phyloP scores from a whole-genome alignment of 495 filamentous ascomycete genomes.

The Lophiotrema nucula region DNA sequence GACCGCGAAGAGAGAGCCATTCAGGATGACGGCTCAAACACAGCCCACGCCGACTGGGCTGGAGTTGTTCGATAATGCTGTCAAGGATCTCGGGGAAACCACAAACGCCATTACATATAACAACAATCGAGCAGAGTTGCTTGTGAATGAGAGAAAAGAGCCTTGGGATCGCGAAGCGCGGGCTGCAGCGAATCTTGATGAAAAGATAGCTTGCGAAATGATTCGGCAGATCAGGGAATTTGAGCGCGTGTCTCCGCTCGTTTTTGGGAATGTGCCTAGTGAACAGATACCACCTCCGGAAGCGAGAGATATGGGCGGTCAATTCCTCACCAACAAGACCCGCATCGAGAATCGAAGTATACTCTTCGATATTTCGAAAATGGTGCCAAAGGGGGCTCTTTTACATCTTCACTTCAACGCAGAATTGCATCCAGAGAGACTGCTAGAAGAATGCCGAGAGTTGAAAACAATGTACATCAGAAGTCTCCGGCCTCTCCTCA shows the following conservation, averaged over 20 bases:
- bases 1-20: not conserved
- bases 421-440: conserved; percentile 36
- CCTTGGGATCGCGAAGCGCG: conserved; percentile 34
- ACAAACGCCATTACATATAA: too few species aligned
- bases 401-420: conserved; percentile 45
- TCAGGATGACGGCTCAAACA: conserved; percentile 13
- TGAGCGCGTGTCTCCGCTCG: conserved; percentile 35
- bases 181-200: conserved; percentile 21
- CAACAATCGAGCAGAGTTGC: conserved; percentile 13
- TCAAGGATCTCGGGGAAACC: too few species aligned
- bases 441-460: conserved; percentile 32
- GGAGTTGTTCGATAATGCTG: too few species aligned
- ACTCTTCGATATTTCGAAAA: conserved; percentile 34
- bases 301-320: conserved; percentile 43
- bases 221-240: conserved; percentile 36
- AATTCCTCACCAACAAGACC: conserved; percentile 40
- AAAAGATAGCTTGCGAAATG: conserved; percentile 33
- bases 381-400: conserved; percentile 40
- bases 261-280: conserved; percentile 40
- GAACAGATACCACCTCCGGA: conserved; percentile 36
- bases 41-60: too few species aligned
- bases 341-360: conserved; percentile 38
- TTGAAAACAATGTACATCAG: conserved; percentile 40
- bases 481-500: conserved; percentile 33
- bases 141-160: conserved; percentile 22